phyloP scores from a whole-genome alignment of 257 asterid species.

The Nicotiana paniculata region DNA sequence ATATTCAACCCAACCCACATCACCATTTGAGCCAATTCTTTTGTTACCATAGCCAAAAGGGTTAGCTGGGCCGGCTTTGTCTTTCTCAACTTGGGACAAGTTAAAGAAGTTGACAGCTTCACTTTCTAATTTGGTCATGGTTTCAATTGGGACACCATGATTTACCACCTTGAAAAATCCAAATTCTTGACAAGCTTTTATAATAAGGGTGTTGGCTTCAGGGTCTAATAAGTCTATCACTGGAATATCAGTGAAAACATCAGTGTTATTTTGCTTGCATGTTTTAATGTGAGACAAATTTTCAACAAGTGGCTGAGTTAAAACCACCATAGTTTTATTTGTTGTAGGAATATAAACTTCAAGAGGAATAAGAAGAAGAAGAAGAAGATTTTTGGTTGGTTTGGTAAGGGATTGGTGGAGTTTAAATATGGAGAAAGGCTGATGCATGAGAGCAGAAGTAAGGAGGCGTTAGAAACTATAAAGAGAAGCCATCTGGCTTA shows the following conservation, averaged over 20 bases:
- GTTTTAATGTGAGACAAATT: background rate
- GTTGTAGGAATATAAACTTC: too few species aligned
- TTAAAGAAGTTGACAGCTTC: conserved; percentile 21
- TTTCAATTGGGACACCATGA: conserved; percentile 23
- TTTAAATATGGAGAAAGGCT: background rate
- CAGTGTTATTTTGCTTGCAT: conserved; percentile 6
- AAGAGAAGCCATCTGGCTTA: background rate
- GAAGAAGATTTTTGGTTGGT: background rate
- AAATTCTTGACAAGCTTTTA: conserved; percentile 23
- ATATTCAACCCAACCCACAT: conserved; percentile 32
- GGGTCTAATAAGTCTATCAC: conserved; percentile 22
- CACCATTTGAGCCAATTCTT: conserved; percentile 26
- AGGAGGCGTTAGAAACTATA: too few species aligned
- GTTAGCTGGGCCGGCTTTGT: conserved; percentile 16
- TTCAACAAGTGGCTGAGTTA: conserved; percentile 13
- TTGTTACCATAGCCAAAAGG: conserved; percentile 33
- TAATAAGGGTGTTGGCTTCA: conserved; percentile 12
- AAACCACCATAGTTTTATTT: conserved; percentile 15
- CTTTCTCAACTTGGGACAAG: conserved; percentile 24
- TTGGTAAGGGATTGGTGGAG: background rate
- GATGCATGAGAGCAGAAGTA: background rate
- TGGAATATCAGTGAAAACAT: conserved; percentile 10
- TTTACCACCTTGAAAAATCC: conserved; percentile 30
- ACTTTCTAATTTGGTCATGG: conserved; percentile 17
- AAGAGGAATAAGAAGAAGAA: background rate